phyloP scores from a whole-genome alignment of 768 basidiomycete genomes.

The Rhodotorula graminis region DNA sequence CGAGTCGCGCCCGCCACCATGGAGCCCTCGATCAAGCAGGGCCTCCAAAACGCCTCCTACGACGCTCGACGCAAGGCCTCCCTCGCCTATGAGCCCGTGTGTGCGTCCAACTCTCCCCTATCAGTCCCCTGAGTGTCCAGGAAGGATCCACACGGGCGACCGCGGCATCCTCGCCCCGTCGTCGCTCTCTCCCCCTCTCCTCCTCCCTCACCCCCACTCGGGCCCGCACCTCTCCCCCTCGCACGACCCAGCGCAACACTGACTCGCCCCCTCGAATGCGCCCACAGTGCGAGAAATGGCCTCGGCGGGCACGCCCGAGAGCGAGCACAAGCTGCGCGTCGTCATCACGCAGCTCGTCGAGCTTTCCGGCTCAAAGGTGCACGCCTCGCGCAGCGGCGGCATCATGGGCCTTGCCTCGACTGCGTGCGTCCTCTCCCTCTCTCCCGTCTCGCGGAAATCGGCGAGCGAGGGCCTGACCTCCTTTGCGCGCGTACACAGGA shows the following conservation, averaged over 20 bases:
- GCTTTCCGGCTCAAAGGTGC: slow-evolving; percentile 5
- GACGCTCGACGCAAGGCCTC: slow-evolving; percentile 16
- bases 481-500: no score
- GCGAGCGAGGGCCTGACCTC: no score
- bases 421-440: background rate
- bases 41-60: slow-evolving; percentile 4
- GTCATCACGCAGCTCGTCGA: slow-evolving; percentile 27
- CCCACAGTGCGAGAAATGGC: slow-evolving; percentile 23
- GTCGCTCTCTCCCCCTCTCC: background rate
- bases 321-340: slow-evolving; percentile 3
- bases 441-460: no score
- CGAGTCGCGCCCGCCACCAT: background rate
- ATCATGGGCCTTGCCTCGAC: slow-evolving; percentile 21
- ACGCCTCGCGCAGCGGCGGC: slow-evolving; percentile 16
- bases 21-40: slow-evolving; percentile 12
- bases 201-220: background rate
- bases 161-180: no score
- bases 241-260: no score
- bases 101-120: background rate
- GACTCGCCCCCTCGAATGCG: no score
- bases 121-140: background rate
- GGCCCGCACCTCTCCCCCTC: background rate
- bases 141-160: no score
- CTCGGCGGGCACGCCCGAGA: background rate
- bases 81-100: slow-evolving; percentile 9